phyloP scores from a whole-genome alignment of 2,329 filamentous ascomycete genomes.

The Verticillium longisporum region DNA sequence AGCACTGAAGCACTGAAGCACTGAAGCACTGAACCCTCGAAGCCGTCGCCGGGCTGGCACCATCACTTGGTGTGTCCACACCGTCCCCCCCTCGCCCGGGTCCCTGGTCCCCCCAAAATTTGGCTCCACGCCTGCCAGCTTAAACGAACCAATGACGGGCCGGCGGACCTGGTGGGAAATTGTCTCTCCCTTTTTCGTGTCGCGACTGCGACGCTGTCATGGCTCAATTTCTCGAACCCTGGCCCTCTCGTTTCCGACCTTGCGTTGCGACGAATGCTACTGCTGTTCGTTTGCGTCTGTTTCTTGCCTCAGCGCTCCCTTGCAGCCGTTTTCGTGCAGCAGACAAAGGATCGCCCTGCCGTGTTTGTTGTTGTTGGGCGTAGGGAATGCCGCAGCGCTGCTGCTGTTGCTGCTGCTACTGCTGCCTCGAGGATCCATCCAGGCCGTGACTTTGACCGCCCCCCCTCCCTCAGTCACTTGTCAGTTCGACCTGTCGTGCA shows the following conservation, averaged over 20 bases:
- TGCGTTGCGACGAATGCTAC: neutral
- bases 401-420: neutral
- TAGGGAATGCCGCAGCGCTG: neutral
- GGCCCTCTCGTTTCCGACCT: neutral
- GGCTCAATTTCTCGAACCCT: constrained; percentile 1
- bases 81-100: neutral
- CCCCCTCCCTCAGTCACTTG: neutral
- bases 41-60: neutral
- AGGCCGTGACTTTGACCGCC: neutral
- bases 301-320: neutral
- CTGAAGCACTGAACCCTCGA: neutral
- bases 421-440: neutral
- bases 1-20: neutral
- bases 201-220: neutral
- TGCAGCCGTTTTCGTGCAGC: too few species aligned
- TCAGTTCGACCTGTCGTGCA: neutral
- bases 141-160: neutral
- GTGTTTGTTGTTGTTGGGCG: too few species aligned
- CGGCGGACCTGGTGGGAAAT: neutral
- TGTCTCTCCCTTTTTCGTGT: constrained; percentile 2
- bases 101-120: neutral
- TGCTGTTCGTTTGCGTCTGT: neutral
- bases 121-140: neutral
- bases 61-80: neutral
- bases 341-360: too few species aligned